These are phyloP conservation scores for Kodamaea kaohsiungensis DNA, from an alignment of 805 yeast genomes.

Conservation along the genomic window DNA sequence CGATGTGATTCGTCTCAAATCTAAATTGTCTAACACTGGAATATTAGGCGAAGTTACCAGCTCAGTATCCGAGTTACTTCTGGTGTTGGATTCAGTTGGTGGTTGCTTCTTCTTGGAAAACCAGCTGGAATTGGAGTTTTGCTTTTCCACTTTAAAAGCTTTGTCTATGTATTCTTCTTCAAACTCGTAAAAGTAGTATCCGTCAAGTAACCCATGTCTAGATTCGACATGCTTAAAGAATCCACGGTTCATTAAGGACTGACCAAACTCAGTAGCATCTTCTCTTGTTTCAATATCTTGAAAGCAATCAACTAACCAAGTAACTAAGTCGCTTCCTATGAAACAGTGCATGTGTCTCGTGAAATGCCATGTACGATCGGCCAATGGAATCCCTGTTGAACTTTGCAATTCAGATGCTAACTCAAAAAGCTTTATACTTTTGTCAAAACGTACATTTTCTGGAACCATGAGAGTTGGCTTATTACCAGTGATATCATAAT, in stretches of 20 bases:
- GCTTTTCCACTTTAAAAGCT: conserved; percentile 17
- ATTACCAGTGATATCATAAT: conserved; percentile 38
- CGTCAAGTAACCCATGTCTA: conserved; percentile 85
- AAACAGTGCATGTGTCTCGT: conserved; percentile 75
- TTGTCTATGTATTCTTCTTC: conserved; percentile 51
- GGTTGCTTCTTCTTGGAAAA: conserved; percentile 5
- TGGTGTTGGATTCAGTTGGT: conserved; percentile 13
- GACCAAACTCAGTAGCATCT: conserved; percentile 81
- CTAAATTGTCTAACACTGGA: conserved; percentile 18
- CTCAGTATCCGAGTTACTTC: conserved; percentile 29
- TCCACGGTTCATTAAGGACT: conserved; percentile 67
- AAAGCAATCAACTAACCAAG: conserved; percentile 79
- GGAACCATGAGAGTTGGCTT: conserved; percentile 37
- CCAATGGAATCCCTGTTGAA: conserved; percentile 62
- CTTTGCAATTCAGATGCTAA: conserved; percentile 70
- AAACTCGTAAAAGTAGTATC: conserved; percentile 85
- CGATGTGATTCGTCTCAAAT: conserved; percentile 23
- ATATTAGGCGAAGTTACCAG: conserved; percentile 28
- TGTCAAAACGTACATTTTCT: conserved; percentile 44
- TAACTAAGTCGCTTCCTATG: conserved; percentile 80
- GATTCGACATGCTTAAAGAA: conserved; percentile 79
- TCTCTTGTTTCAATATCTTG: conserved; percentile 80
- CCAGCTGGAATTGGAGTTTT: conserved; percentile 12
- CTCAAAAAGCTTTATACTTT: conserved; percentile 48
- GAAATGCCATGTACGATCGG: conserved; percentile 91